Evolutionary conservation across 495 filamentous ascomycete species (phyloP).

Genomic region (Daldinia bambusicola): DNA sequence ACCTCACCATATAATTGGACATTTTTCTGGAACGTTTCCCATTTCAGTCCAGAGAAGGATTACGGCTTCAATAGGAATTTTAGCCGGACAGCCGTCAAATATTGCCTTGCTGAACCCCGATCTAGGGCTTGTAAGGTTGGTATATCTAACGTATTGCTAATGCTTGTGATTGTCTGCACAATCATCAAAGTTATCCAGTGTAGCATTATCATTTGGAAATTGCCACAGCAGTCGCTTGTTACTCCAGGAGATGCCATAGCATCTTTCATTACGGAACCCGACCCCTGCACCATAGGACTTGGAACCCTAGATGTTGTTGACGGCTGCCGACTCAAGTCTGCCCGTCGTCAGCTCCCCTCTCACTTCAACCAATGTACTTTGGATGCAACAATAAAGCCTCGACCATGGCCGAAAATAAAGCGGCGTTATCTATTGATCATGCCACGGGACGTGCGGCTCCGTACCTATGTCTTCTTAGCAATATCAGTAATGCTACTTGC

Average conservation of each 20-base stretch:
- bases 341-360: not conserved
- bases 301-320: not conserved
- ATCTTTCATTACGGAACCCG: conserved; percentile 17
- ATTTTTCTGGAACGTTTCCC: not conserved
- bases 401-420: not conserved
- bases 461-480: not conserved
- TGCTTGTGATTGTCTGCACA: conserved; percentile 20
- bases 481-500: not conserved
- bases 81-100: not conserved
- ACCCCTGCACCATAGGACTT: not conserved
- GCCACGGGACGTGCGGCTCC: not conserved
- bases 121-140: conserved; percentile 5
- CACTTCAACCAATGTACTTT: not conserved
- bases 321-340: not conserved
- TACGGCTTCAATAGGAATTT: not conserved
- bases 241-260: conserved; percentile 20
- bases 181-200: conserved; percentile 10
- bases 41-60: not conserved
- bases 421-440: not conserved
- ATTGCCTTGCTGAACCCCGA: conserved; percentile 21
- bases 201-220: conserved; percentile 15
- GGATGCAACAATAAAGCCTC: not conserved
- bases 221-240: conserved; percentile 12
- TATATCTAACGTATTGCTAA: conserved; percentile 13
- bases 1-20: not conserved